Conservation (phyloP, 2,329 filamentous ascomycete species). For the Epichloe sibirici region DNA sequence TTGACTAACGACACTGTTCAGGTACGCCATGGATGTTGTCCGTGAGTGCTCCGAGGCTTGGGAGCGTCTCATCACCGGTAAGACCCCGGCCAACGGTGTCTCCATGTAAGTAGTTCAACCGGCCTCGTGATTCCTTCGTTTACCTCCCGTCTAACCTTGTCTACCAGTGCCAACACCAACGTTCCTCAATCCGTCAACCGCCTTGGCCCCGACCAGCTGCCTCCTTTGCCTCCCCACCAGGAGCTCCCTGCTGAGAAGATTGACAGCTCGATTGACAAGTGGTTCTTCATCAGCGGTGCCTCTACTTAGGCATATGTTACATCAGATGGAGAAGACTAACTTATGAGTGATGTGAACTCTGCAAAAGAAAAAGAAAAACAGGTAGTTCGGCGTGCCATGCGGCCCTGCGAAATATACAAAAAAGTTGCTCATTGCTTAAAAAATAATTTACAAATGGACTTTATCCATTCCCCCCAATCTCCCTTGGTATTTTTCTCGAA, state of each 20-base stretch:
- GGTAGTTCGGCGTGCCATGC: neutral
- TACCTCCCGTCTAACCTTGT: slow-evolving; percentile 15
- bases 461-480: slow-evolving; percentile 7
- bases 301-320: slow-evolving; percentile 46
- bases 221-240: slow-evolving; percentile 67
- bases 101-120: slow-evolving; percentile 54
- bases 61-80: slow-evolving; percentile 91
- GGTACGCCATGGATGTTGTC: slow-evolving; percentile 89
- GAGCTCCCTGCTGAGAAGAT: slow-evolving; percentile 78
- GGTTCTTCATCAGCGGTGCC: slow-evolving; percentile 99
- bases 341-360: slow-evolving; percentile 4
- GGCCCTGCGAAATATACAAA: slow-evolving; percentile 18
- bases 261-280: slow-evolving; percentile 96
- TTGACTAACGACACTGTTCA: slow-evolving; percentile 19
- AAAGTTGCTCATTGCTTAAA: slow-evolving; percentile 9
- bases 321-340: neutral
- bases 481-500: neutral
- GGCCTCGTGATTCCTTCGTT: neutral
- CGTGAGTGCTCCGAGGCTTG: slow-evolving; percentile 94
- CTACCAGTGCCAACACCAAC: slow-evolving; percentile 64
- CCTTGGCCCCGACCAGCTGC: slow-evolving; percentile 56
- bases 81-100: slow-evolving; percentile 65
- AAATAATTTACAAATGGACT: slow-evolving; percentile 8
- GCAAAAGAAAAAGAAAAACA: slow-evolving; percentile 11
- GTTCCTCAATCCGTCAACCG: slow-evolving; percentile 63